A percentile compares a stretch with the other conserved stretches of the same genome.
Conservation (phyloP, 768 basidiomycete species). For the Lyophyllum semitale region DNA sequence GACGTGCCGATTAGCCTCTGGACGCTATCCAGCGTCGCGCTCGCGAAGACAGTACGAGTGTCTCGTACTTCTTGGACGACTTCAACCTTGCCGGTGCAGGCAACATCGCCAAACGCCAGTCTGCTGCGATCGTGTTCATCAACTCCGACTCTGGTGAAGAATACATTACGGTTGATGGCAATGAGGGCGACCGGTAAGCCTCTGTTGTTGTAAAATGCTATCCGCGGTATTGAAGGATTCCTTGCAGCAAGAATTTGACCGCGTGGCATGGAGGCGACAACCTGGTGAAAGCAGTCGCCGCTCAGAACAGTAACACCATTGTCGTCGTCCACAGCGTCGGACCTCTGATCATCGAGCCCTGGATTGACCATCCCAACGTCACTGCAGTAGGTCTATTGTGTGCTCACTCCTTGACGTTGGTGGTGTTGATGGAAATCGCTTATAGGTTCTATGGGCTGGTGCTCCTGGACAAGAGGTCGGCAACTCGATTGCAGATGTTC, state of each 20-base stretch:
- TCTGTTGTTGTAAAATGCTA: background rate
- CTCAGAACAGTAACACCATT: conserved; percentile 69
- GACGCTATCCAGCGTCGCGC: conserved; percentile 81
- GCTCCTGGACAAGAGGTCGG: conserved; percentile 71
- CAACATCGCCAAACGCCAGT: conserved; percentile 47
- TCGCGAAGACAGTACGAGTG: conserved; percentile 59
- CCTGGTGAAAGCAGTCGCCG: conserved; percentile 68
- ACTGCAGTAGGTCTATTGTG: conserved; percentile 52
- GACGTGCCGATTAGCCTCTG: conserved; percentile 51
- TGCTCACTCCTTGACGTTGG: conserved; percentile 17
- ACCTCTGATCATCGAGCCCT: conserved; percentile 59
- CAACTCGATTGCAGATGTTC: conserved; percentile 68
- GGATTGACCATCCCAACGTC: conserved; percentile 75
- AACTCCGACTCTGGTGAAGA: conserved; percentile 84
- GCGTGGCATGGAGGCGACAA: conserved; percentile 75
- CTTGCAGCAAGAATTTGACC: conserved; percentile 60
- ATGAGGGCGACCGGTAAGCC: conserved; percentile 67
- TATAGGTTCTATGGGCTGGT: conserved; percentile 65
- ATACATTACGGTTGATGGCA: conserved; percentile 80
- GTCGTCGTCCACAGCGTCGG: conserved; percentile 69
- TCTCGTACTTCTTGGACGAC: conserved; percentile 73
- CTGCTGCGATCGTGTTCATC: conserved; percentile 79
- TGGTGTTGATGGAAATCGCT: conserved; percentile 9
- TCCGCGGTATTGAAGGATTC: background rate
- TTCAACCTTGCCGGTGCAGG: conserved; percentile 58